Evolutionary conservation across 805 yeast genomes (phyloP), one percentile per base, ranked within the genome.

Genomic region (Nadsonia fulvescens): DNA sequence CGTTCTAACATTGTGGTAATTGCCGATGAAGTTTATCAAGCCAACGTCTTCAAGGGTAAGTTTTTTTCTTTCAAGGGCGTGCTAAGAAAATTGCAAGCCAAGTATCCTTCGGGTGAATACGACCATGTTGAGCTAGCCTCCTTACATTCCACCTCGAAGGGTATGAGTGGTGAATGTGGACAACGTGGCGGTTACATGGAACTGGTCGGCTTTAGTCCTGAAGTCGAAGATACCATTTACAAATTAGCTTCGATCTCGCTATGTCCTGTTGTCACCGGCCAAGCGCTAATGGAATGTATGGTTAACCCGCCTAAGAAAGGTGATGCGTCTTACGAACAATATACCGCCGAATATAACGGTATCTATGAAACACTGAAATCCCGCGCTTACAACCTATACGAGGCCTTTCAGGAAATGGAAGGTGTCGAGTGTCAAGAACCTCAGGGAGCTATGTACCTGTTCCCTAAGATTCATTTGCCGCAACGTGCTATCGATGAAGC

Each of bases 141-240:
- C 2, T 57, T 89, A 39, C 96, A 89, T 51, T 82, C 96, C n/a
- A 81, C 93, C 22, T 86, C 96, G 8, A 89, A 89, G 53, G 99
- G 99, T 49, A 81, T 82, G 39, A 66, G 81, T 35, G 99, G 98
- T 35, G 99, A 89, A 54, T 89, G 99, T 63, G 99, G 99, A 33
- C 98, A 89, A 58, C 71, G 99, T 54, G 99, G 96, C 42, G 99
- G 99, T 5, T 89, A 83, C 58, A 77, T 89, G 89, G 99, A 89
- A 53, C 54, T 83, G 5, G 64, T 73, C 7, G 94, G 94, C 1
- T 77, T 89, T 52, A 56, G 63, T 8, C 59, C 58, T 3, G 82
- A 74, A 23, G 72, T 83, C 10, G 54, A 61, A 39, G 76, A 67
- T 15, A 63, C 77, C 29, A 61, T 89, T 28, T 60, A 75, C 50